Percentiles rank a stretch among this genome's conserved stretches.
phyloP scores from a whole-genome alignment of 306 rosid species.

The Quercus gilva region DNA sequence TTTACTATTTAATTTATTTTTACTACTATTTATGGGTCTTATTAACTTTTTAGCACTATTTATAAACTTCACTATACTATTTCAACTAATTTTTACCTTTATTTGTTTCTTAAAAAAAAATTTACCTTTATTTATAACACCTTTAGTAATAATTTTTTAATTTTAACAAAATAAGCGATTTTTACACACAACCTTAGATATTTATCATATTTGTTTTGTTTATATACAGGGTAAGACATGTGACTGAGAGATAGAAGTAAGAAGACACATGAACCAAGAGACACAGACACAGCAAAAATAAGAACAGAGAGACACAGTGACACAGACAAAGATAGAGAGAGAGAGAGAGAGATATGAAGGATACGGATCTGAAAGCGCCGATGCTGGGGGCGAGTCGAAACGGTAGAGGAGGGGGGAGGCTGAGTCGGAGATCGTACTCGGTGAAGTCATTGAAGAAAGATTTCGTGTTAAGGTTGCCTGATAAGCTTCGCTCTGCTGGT shows the following conservation, averaged over 20 bases:
- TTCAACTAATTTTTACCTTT: no score
- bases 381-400: conserved; percentile 15
- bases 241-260: no score
- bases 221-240: no score
- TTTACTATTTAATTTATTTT: no score
- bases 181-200: accelerated
- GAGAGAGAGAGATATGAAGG: conserved; percentile 22
- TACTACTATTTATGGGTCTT: accelerated
- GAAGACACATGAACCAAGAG: no score
- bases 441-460: conserved; percentile 38
- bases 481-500: conserved; percentile 21
- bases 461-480: conserved; percentile 38
- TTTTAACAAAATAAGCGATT: accelerated
- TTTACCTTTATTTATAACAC: no score
- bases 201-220: no score
- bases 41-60: accelerated
- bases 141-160: no score
- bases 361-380: conserved; percentile 19
- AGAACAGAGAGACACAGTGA: no score
- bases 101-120: no score
- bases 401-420: conserved; percentile 20
- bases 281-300: no score
- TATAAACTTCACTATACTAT: accelerated
- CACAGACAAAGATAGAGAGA: not conserved
- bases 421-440: conserved; percentile 36